Evolutionary conservation across 495 filamentous ascomycete genomes (phyloP).

Genomic region (Usnea hakonensis): DNA sequence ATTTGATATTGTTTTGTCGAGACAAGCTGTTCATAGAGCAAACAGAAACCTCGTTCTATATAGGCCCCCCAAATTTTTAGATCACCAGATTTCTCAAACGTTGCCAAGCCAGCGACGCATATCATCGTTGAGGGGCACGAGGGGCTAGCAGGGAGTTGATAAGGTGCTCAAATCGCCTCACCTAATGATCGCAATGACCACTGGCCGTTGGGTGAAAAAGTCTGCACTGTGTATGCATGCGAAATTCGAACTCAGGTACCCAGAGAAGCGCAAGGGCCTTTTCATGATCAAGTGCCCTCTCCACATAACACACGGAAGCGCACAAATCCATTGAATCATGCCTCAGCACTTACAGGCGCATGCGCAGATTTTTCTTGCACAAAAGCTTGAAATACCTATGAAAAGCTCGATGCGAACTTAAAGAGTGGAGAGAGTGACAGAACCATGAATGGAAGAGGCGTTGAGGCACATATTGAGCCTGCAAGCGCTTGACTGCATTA

Average conservation of each 20-base stretch:
- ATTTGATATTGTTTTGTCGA: not conserved
- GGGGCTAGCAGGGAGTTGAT: constrained; percentile 1
- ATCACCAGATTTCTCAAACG: not conserved
- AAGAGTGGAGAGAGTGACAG: not conserved
- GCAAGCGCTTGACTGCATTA: not conserved
- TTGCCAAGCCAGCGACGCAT: not conserved
- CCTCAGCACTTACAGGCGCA: not conserved
- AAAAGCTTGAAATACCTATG: not conserved
- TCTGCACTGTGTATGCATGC: not conserved
- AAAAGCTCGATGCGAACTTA: not conserved
- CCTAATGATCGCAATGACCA: not conserved
- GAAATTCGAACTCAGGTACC: not conserved
- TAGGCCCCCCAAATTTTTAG: not conserved
- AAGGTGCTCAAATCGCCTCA: not conserved
- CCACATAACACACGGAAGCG: not conserved
- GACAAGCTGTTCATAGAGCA: not conserved
- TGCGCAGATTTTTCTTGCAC: not conserved
- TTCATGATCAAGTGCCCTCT: not conserved
- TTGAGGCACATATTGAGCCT: not conserved
- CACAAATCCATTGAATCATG: not conserved
- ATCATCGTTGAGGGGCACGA: not conserved
- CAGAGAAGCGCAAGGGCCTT: constrained; percentile 1
- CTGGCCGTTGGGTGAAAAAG: not conserved
- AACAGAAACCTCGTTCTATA: not conserved
- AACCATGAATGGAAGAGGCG: not conserved